These are phyloP conservation scores for Viola odorata DNA, from an alignment of 345 rosid genomes.

Conservation along the genomic window DNA sequence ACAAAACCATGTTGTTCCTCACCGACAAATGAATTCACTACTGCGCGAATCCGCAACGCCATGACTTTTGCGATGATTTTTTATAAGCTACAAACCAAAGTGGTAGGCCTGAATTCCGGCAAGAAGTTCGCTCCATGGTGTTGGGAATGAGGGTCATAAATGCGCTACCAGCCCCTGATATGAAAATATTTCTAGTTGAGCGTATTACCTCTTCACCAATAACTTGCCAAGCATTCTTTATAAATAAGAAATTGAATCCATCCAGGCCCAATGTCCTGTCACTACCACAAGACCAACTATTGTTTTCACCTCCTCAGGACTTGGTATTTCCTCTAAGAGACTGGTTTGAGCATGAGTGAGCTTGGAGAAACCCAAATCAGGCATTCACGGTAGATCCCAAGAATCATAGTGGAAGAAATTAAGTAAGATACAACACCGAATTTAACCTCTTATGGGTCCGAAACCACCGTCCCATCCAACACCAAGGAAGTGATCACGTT, in stretches of 20 bases:
- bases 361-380: neutral
- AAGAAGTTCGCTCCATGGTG: neutral
- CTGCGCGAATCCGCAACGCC: neutral
- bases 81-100: neutral
- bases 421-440: neutral
- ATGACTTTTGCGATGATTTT: neutral
- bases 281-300: neutral
- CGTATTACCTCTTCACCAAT: neutral
- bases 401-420: neutral
- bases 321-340: neutral
- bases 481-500: neutral
- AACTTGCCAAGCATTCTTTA: neutral
- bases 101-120: neutral
- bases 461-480: neutral
- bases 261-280: slow-evolving; percentile 1
- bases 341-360: neutral
- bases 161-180: neutral
- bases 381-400: neutral
- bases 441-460: neutral
- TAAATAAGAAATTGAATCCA: neutral
- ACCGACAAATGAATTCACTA: neutral
- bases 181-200: neutral
- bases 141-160: neutral
- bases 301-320: neutral
- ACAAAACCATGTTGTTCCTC: neutral